A percentile compares a stretch with the other conserved stretches of the same genome.
Conservation (phyloP, 2,329 filamentous ascomycete species). For the Apiospora arundinis region DNA sequence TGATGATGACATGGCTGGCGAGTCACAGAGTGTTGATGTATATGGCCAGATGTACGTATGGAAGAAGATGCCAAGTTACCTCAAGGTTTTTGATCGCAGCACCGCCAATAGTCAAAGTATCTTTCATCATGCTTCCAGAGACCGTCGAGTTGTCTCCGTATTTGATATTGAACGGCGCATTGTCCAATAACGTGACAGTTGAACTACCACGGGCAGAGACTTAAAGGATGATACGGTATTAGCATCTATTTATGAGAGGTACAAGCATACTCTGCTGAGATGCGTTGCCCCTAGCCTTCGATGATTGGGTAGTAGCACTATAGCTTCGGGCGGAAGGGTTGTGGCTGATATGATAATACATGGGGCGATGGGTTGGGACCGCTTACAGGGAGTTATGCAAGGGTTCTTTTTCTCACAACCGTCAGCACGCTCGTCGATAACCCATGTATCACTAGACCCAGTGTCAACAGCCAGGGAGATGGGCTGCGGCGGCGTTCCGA, state of each 20-base stretch:
- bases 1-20: no score
- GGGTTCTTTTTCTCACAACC: neutral
- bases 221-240: neutral
- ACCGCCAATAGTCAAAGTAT: conserved; percentile 59
- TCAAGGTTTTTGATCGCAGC: conserved; percentile 57
- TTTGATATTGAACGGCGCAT: neutral
- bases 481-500: conserved; percentile 64
- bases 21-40: neutral
- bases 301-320: neutral
- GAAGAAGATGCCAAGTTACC: conserved; percentile 53
- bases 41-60: neutral
- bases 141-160: conserved; percentile 43
- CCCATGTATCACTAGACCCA: conserved; percentile 68
- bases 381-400: neutral
- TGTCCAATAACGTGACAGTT: neutral
- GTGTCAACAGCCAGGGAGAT: conserved; percentile 65
- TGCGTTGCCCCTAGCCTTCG: neutral
- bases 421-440: neutral
- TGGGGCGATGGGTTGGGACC: no score
- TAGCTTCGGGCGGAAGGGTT: neutral
- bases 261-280: neutral
- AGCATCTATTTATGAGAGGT: neutral
- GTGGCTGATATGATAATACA: neutral
- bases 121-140: conserved; percentile 62
- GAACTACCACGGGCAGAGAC: neutral